Base-by-base conservation (phyloP, 2,329 filamentous ascomycete genomes). In the Cordyceps tenuipes region DNA sequence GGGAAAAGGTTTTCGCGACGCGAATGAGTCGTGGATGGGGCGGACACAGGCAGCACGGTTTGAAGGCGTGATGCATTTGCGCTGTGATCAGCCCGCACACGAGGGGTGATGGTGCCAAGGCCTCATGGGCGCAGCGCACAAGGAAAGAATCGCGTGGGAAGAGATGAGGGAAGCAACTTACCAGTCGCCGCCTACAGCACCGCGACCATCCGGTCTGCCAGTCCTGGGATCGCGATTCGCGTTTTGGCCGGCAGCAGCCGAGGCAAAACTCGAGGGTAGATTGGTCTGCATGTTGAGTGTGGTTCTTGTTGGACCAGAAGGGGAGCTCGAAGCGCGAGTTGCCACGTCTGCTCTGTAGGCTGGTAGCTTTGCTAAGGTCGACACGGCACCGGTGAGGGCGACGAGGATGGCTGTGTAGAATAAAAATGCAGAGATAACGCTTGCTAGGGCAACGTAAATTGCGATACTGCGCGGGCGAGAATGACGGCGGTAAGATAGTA, bases 201-300 rank as follows among this genome's bases (percentile, higher is more conserved):
- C 79, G 65, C 83, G 79, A 63, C 77, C 77, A 66, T 83, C 83
- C 68, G 72, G 78, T 76, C 81, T 84, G 71, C 79, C 83, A 76
- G 74, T 76, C 76, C 80, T 81, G 68, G 77, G 72, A 73, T 82
- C 83, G 72, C 80, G 83, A 75, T 72, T 85, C 72, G 79, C 77
- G 68, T 81, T 86, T 74, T 90, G 88, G 74, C 88, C 88, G 72
- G 89, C 88, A 67, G 89, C 89, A 69, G 89, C 89, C 71, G 89
- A 91, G 72, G 89, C 89, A 77, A 92, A 92, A 80, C 87, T 91
- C 68, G 89, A 90, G 69, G 88, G 86, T 74, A 91, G 82, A 77
- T 88, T 86, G 72, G 86, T 84, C 77, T 87, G 83, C 88, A 91
- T 81, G 62, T 64, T 74, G 66, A 66, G 52, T 62, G 44, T 59